A percentile compares a stretch with the other conserved stretches of the same genome.
Evolutionary conservation across 177 flowering plant species (phyloP).

Genomic region (Vitis hybrid): DNA sequence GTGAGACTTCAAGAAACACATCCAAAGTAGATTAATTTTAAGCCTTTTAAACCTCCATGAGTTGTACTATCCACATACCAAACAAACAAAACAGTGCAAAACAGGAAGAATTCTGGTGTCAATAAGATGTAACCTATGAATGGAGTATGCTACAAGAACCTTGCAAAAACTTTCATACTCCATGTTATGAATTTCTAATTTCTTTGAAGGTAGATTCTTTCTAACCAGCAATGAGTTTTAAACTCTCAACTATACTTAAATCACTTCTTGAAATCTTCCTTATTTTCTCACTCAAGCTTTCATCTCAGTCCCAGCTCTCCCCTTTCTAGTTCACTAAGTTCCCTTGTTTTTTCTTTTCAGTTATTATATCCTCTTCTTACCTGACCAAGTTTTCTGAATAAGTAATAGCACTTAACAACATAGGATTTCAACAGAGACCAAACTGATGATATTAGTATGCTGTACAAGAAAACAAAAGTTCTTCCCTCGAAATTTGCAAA

Average conservation of each 20-base stretch:
- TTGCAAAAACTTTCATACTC: neutral
- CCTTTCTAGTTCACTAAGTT: no score
- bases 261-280: neutral
- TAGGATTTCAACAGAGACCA: neutral
- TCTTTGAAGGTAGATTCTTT: neutral
- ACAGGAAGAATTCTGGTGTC: neutral
- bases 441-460: neutral
- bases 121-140: neutral
- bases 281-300: neutral
- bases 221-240: neutral
- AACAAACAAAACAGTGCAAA: neutral
- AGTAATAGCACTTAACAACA: neutral
- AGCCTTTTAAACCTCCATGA: no score
- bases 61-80: no score
- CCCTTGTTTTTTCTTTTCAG: neutral
- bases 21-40: no score
- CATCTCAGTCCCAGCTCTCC: no score
- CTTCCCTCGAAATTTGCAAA: neutral
- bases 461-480: neutral
- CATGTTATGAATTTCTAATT: neutral
- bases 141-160: neutral
- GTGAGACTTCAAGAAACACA: no score
- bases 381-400: neutral
- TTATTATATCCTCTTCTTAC: neutral
- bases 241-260: neutral